Percentiles rank a stretch among this genome's conserved stretches.
Evolutionary conservation across 202 grass and related monocot genomes (phyloP).

Genomic region (Digitaria exilis): DNA sequence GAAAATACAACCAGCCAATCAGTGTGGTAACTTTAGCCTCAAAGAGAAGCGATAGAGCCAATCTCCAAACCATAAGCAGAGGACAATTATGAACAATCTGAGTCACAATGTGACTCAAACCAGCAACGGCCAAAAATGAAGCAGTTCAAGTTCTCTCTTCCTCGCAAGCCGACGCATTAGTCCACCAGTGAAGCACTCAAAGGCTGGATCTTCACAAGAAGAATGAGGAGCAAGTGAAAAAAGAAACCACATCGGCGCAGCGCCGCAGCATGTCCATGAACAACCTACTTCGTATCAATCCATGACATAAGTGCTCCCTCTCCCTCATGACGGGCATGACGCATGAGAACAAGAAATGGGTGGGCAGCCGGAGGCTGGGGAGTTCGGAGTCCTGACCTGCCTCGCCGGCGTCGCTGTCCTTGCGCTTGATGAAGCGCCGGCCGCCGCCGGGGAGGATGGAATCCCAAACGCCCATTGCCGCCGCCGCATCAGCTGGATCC

Average conservation of each 20-base stretch:
- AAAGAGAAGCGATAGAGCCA: neutral
- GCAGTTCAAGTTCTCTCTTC: neutral
- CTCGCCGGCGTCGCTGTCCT: slow-evolving; percentile 77
- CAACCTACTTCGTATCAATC: neutral
- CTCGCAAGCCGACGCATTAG: neutral
- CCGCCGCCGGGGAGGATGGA: slow-evolving; percentile 59
- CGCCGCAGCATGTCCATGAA: neutral
- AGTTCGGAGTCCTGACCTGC: slow-evolving; percentile 50
- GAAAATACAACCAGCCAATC: neutral
- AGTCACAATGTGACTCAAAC: neutral
- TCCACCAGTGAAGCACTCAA: neutral
- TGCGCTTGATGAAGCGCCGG: slow-evolving; percentile 74
- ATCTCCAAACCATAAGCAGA: neutral
- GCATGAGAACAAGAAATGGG: slow-evolving; percentile 11
- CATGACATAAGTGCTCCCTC: neutral
- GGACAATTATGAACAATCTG: no score
- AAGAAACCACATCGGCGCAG: slow-evolving; percentile 4
- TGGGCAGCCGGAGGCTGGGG: neutral
- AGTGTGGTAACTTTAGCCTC: neutral
- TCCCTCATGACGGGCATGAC: neutral
- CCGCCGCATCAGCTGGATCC: slow-evolving; percentile 24
- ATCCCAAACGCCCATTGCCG: slow-evolving; percentile 72
- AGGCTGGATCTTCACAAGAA: neutral
- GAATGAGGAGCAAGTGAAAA: neutral
- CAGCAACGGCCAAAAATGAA: neutral